Percentiles rank a stretch among this genome's conserved stretches.
These are phyloP conservation scores for Plasmodium vinckei DNA, from an alignment of 169 alveolate genomes.

Conservation along the genomic window DNA sequence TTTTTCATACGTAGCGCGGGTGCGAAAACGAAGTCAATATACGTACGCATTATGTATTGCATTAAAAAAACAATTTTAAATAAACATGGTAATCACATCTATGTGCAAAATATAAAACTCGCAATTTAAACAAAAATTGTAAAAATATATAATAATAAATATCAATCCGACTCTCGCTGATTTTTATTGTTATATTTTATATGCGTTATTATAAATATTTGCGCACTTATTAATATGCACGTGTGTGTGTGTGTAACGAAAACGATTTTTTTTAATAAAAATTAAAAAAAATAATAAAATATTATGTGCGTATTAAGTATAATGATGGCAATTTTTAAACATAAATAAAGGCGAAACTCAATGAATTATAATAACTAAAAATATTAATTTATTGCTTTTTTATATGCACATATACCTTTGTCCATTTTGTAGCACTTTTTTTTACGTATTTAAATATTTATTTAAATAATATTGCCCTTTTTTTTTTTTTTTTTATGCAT, in stretches of 20 bases:
- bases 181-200: not conserved
- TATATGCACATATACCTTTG: slow-evolving; percentile 26
- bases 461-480: slow-evolving; percentile 28
- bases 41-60: not conserved
- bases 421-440: slow-evolving; percentile 12
- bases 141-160: not conserved
- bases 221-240: not conserved
- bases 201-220: slow-evolving; percentile 2
- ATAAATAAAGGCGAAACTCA: not conserved
- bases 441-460: slow-evolving; percentile 22
- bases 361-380: not conserved
- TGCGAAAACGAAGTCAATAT: too few relatives aligned
- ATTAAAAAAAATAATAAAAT: too few relatives aligned
- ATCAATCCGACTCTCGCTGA: not conserved
- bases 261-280: too few relatives aligned
- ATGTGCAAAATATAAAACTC: slow-evolving; percentile 28
- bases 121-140: not conserved
- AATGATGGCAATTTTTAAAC: not conserved
- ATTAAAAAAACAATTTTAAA: not conserved
- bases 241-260: not conserved
- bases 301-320: too few relatives aligned
- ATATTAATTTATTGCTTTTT: slow-evolving; percentile 31
- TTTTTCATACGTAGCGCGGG: too few relatives aligned
- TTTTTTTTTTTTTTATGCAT: slow-evolving; percentile 60
- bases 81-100: slow-evolving; percentile 17